Evolutionary conservation across 208 protist genomes (phyloP), one percentile per base, ranked within the genome.

Genomic region (Crithidia expoeki): DNA sequence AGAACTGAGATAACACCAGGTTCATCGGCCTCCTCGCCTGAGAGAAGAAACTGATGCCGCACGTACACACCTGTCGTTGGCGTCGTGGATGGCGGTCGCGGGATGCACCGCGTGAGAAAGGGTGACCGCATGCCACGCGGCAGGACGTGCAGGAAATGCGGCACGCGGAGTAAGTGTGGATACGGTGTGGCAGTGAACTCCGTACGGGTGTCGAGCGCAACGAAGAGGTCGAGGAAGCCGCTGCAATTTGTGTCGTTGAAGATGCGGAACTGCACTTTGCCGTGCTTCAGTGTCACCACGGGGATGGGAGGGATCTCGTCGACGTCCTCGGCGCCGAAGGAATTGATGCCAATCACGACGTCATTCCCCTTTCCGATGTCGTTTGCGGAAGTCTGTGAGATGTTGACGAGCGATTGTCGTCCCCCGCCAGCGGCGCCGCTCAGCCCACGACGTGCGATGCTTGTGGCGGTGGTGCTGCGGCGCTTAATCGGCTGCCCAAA

Each of bases 241-340:
- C 86, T 90, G 52, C 80, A 68, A 38, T 55, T 59, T 1, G 85
- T 92, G 36, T 79, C 83, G 61, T 95, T 95, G 78, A 85, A 93
- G 21, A 93, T 61, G 32, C 83, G 75, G 27, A 93, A 84, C 56
- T 82, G 65, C 72, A 95, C 74, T 74, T 95, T 95, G 44, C 90
- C 90, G 67, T 93, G 87, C 38, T 86, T 79, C 11, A 86, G 75
- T 38, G 50, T 28, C 51, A 92, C 73, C 9, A 84, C 52, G 6
- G 68, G 51, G n/a, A 78, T 72, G 2, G 63, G 62, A 12, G 79
- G 66, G 12, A 78, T 81, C 21, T 75, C 46, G 16, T 67, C 69
- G 12, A 75, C 62, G 53, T 78, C 64, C 50, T 72, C 70, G 14
- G 64, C 65, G 17, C 75, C 75, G 28, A 82, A 82, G 17, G 42